Base-by-base conservation (phyloP, 306 rosid genomes). In the Canavalia gladiata region DNA sequence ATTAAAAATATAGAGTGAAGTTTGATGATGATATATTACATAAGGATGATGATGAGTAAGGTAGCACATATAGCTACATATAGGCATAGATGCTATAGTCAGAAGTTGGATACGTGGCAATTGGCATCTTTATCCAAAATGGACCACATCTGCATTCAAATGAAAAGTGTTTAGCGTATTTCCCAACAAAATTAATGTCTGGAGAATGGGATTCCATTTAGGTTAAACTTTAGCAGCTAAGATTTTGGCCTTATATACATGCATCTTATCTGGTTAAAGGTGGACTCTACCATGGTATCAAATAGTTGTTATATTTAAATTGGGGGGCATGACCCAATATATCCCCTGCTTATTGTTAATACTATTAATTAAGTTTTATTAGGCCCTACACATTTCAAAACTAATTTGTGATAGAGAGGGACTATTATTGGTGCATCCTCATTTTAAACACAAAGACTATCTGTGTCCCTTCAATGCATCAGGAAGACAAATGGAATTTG, bases 121-220 rank as follows among this genome's bases (percentile, higher is more conserved):
- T 62, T 70, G 54, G 74, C 88, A 62, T 87, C 64, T 45, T 67
- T 79, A 77, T 81, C 88, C 79, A 35, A 60, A 83, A 78, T 65
- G 83, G 83, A 83, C 83, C 87, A 72, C 79, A 33, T 30, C 31
- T 46, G 51, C 69, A 64, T 65, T 67, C 57, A 63, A 29, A 51
- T 70, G 50, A 43, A 54, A 63, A 13, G 51, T 35, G 56, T 18
- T 72, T 65, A 55, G 35, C 82, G 78, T 72, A 51, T 68, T 64
- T 79, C 78, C 78, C 81, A 81, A 85, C 80, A 74, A 82, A 75
- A 55, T 43, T 52, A 75, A 46, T 47, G 89, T 72, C 73, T 82
- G 91, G 94, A 88, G 91, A 88, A 88, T 87, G 87, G 81, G 90
- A 90, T 88, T 90, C 94, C 87, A 80, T 66, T 86, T 82, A 78